Evolutionary conservation across 2,329 filamentous ascomycete species (phyloP).

Genomic region (Fusarium irregulare): DNA sequence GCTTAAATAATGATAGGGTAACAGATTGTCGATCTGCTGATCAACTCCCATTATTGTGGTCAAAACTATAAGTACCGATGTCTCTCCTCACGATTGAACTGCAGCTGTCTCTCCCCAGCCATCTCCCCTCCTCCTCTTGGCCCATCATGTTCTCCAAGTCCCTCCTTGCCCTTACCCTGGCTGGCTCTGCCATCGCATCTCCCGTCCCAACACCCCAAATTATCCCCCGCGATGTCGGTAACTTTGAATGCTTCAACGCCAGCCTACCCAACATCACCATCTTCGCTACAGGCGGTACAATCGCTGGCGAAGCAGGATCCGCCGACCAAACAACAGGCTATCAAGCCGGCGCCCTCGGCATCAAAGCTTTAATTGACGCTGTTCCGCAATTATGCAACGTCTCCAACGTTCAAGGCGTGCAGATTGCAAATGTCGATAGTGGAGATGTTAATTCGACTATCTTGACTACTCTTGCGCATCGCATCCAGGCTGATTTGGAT

Average conservation of each 20-base stretch:
- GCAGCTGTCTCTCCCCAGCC: not conserved
- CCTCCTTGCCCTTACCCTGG: constrained; percentile 21
- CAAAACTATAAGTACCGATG: not conserved
- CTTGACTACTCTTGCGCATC: constrained; percentile 59
- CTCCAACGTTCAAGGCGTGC: constrained; percentile 64
- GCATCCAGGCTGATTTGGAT: constrained; percentile 60
- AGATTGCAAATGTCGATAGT: constrained; percentile 61
- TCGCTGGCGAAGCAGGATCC: constrained; percentile 61
- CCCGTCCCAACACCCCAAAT: constrained; percentile 27
- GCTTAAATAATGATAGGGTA: constrained; percentile 34
- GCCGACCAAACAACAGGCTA: constrained; percentile 59
- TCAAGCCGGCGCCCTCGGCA: constrained; percentile 56
- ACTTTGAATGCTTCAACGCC: constrained; percentile 39
- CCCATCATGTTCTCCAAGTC: constrained; percentile 27
- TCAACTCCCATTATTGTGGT: not conserved
- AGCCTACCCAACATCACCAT: constrained; percentile 65
- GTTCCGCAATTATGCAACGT: constrained; percentile 65
- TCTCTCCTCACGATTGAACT: rapidly evolving
- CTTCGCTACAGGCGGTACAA: constrained; percentile 67
- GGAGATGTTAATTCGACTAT: constrained; percentile 60
- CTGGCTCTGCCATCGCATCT: constrained; percentile 20
- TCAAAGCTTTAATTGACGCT: constrained; percentile 62
- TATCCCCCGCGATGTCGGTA: constrained; percentile 5
- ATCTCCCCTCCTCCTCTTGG: not conserved
- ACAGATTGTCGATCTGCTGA: constrained; percentile 12